Conservation (phyloP, 495 filamentous ascomycete species). For the Cenococcum geophilum region DNA sequence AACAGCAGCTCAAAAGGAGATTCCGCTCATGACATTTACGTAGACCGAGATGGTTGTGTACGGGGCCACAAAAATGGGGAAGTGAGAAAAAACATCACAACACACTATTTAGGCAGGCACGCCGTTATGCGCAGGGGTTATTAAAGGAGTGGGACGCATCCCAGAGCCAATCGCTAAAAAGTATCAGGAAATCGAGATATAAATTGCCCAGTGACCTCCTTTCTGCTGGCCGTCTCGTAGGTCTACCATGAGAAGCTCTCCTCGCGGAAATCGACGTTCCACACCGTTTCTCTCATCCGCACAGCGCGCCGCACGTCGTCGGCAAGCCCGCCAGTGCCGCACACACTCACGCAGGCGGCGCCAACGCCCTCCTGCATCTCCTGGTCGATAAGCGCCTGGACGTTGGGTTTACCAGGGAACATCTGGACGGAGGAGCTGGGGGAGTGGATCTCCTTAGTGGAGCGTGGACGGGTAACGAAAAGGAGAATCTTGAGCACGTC, state of each 20-base stretch:
- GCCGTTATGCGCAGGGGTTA: no score
- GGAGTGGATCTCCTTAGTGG: slow-evolving; percentile 62
- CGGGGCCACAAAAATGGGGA: no score
- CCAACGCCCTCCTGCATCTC: slow-evolving; percentile 73
- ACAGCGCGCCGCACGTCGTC: slow-evolving; percentile 78
- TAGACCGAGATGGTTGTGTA: no score
- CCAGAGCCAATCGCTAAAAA: no score
- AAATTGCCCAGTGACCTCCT: no score
- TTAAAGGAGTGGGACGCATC: no score
- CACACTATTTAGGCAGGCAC: no score
- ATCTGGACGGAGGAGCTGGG: slow-evolving; percentile 73
- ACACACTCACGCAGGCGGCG: slow-evolving; percentile 85
- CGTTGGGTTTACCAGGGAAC: slow-evolving; percentile 75
- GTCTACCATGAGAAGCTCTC: slow-evolving; percentile 82
- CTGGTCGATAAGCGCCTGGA: slow-evolving; percentile 66
- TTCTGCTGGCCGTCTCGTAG: no score
- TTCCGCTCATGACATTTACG: no score
- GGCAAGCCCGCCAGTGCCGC: slow-evolving; percentile 74
- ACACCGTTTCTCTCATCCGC: slow-evolving; percentile 54
- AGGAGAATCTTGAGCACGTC: slow-evolving; percentile 77
- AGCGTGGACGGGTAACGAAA: slow-evolving; percentile 78
- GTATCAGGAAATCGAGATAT: no score
- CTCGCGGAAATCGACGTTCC: slow-evolving; percentile 75
- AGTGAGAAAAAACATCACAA: no score
- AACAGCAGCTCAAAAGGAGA: no score